Conservation (phyloP, 208 protist species). For the Porcisia hertigi region DNA sequence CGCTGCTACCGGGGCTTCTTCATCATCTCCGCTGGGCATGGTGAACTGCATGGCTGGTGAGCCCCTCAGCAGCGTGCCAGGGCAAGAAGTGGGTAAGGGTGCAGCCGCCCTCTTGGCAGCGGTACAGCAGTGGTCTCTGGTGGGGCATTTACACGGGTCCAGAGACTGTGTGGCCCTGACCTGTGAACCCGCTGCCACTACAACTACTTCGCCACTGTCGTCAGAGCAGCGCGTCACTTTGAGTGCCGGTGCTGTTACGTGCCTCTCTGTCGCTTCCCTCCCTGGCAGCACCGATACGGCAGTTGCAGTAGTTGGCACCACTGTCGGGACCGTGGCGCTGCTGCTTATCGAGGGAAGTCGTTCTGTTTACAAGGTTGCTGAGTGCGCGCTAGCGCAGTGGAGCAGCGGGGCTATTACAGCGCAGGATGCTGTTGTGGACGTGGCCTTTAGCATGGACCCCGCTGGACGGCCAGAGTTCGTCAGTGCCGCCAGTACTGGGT, state of each 20-base stretch:
- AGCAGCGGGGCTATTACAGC: conserved; percentile 35
- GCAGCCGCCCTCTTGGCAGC: conserved; percentile 7
- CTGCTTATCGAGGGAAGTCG: conserved; percentile 46
- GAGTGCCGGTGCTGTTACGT: conserved; percentile 36
- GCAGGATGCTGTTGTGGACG: conserved; percentile 43
- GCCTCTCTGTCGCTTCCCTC: conserved; percentile 35
- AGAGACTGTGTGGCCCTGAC: neutral
- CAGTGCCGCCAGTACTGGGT: conserved; percentile 39
- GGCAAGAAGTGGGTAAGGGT: conserved; percentile 14
- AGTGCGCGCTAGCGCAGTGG: conserved; percentile 33
- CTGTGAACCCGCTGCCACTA: neutral
- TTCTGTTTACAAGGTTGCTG: conserved; percentile 37
- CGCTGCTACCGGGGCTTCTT: neutral
- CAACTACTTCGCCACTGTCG: neutral
- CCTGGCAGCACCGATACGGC: conserved; percentile 38
- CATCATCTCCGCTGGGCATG: conserved; percentile 2
- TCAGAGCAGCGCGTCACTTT: conserved; percentile 16
- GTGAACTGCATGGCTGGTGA: neutral
- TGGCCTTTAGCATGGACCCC: conserved; percentile 59
- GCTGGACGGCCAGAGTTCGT: conserved; percentile 68
- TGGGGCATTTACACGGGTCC: neutral
- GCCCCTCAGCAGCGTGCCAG: neutral
- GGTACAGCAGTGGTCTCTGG: conserved; percentile 9
- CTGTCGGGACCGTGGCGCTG: conserved; percentile 41
- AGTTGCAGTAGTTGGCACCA: conserved; percentile 65